phyloP scores from a whole-genome alignment of 2,329 filamentous ascomycete species.

The Calonectria crousiana region DNA sequence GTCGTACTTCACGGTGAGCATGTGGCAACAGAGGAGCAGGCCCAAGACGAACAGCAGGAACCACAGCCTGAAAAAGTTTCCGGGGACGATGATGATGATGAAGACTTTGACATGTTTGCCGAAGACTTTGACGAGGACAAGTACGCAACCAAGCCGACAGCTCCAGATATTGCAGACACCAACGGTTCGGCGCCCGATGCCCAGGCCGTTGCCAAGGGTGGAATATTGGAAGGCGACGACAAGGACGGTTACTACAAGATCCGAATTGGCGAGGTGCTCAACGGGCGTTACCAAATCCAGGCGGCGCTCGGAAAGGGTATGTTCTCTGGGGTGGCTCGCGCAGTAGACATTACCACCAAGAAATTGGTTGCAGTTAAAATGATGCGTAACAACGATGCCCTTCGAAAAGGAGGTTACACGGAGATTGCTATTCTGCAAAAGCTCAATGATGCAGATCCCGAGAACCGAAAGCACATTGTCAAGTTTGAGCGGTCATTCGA shows the following conservation, averaged over 20 bases:
- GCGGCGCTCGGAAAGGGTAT: conserved; percentile 92
- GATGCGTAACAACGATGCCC: conserved; percentile 94
- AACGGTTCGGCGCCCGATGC: conserved; percentile 61
- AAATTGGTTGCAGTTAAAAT: conserved; percentile 95
- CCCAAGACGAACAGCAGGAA: conserved; percentile 42
- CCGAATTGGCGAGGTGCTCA: conserved; percentile 89
- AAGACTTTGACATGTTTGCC: conserved; percentile 91
- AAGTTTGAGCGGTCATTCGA: conserved; percentile 90
- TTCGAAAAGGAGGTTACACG: conserved; percentile 91
- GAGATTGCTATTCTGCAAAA: conserved; percentile 95
- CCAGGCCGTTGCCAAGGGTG: conserved; percentile 76
- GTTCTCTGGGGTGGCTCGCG: conserved; percentile 95
- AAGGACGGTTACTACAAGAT: conserved; percentile 97
- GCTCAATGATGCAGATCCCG: conserved; percentile 85
- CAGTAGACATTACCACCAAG: conserved; percentile 80
- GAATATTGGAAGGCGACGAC: conserved; percentile 92
- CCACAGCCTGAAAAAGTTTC: conserved; percentile 41
- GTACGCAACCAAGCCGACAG: conserved; percentile 65
- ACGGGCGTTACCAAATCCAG: conserved; percentile 90
- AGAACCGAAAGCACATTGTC: conserved; percentile 92
- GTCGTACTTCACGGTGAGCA: conserved; percentile 63
- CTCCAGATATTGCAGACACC: conserved; percentile 51
- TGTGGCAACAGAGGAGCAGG: conserved; percentile 42
- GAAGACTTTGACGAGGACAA: conserved; percentile 79
- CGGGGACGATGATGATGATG: conserved; percentile 68